Base-by-base conservation (phyloP, 1,139 yeast genomes). In the Hyphopichia fennica region DNA sequence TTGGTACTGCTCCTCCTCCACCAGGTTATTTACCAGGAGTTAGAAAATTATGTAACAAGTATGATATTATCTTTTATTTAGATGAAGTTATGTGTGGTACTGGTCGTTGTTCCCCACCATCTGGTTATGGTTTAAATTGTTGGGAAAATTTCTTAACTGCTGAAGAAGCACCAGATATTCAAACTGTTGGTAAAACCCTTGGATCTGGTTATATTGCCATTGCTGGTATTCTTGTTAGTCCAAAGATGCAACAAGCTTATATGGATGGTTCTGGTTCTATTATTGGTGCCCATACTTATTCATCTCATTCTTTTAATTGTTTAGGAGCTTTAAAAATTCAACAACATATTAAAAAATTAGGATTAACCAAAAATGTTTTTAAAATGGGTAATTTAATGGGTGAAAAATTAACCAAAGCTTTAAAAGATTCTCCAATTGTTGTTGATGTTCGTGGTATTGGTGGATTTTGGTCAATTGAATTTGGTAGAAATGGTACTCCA, bases 51-150 rank as follows among this genome's bases (percentile, higher is more conserved):
- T 76, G 83, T 55, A 73, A 75, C 62, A 81, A 81, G 58, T 79
- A 81, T 49, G 85, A 81, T 48, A 73, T 79, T 34, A 55, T 81
- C 41, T 67, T 81, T 58, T 71, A 77, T 64, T 63, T 79, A 45
- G 86, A 81, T 56, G 86, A 81, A 61, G 84, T 81, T 38, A 81
- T 81, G 85, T 80, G 84, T 58, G 86, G 86, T 40, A 70, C 81
- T 41, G 85, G 84, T 38, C 70, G 86, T 45, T 51, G 57, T 34
- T 53, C 51, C 38, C 62, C 66, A 22, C 61, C 65, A 54, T 65
- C 65, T 13, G 28, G 34, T 11, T 66, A 65, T 13, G 28, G 34
- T 4, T 46, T 70, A 63, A 55, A 77, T 68, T 63, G 80, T 72
- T 50, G 80, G 82, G 81, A 77, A 46, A 57, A 61, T 46, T 54